A percentile compares a stretch with the other conserved stretches of the same genome.
These are phyloP conservation scores for Fraxinus greggii DNA, from an alignment of 305 asterid genomes.

Conservation along the genomic window DNA sequence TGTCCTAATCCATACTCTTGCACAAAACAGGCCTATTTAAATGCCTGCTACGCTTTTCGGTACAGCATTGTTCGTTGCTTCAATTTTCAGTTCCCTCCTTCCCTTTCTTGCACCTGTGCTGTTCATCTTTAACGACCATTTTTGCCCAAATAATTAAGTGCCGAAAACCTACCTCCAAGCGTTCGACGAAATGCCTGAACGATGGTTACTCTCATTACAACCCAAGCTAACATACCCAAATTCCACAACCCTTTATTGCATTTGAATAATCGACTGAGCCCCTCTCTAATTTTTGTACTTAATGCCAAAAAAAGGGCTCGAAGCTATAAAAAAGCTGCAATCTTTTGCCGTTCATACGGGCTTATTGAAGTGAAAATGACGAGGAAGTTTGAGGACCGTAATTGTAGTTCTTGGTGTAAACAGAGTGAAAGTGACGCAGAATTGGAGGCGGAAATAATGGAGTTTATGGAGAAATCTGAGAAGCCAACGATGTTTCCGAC, in stretches of 20 bases:
- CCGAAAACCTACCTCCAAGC: constrained; percentile 17
- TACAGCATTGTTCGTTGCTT: constrained; percentile 47
- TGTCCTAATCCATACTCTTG: not conserved
- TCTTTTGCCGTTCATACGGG: constrained; percentile 21
- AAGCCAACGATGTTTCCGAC: constrained; percentile 71
- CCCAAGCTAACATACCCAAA: constrained; percentile 25
- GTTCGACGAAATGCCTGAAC: constrained; percentile 86
- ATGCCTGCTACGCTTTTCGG: constrained; percentile 19
- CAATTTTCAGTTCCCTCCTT: constrained; percentile 19
- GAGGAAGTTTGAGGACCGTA: constrained; percentile 13
- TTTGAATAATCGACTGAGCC: constrained; percentile 28
- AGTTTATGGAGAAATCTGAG: constrained; percentile 78
- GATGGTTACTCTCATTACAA: constrained; percentile 55
- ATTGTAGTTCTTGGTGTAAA: constrained; percentile 40
- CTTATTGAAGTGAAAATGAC: constrained; percentile 27
- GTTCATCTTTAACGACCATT: not conserved
- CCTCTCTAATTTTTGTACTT: constrained; percentile 12
- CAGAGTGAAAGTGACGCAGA: constrained; percentile 55
- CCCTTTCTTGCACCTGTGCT: not conserved
- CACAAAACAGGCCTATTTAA: not conserved
- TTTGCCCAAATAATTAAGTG: not conserved
- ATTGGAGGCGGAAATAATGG: constrained; percentile 74
- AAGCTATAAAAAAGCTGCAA: constrained; percentile 3
- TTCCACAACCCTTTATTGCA: constrained; percentile 21
- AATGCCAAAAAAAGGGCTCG: constrained; percentile 24